Base-by-base conservation (phyloP, 108 stramenopile genomes). In the Stephanodiscus triporus region DNA sequence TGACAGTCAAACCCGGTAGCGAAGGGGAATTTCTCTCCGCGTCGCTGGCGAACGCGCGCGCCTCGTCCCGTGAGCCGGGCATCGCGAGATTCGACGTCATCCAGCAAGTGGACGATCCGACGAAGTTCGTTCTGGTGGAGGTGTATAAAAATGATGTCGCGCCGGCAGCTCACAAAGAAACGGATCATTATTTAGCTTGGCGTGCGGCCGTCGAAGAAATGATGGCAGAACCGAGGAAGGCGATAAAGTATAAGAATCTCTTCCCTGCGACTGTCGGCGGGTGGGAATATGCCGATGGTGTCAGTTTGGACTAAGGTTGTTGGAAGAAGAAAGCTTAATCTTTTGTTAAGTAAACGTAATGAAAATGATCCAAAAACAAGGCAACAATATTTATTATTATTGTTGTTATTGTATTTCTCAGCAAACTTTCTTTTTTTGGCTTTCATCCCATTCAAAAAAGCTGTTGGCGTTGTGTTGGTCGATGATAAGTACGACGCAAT, bases 171-270 rank as follows among this genome's bases (percentile, higher is more conserved):
- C 86, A 86, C 22, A 86, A 86, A 61, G 76, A 81, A 32, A 86
- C 86, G 20, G 70, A 76, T 19, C 86, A 86, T 64, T 86, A 86
- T 59, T 49, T 54, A 27, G 30, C 51, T 40, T 86, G 86, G 86
- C 74, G 86, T 23, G 76, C 73, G 20, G 68, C 68, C 17, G 86
- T 86, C 0, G 86, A 83, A 23, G 72, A 86, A 24, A 84, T 86
- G 83, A 86, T 86, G 86, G 86, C 83, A n/a, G 75, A 77, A 37
- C 84, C 84, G 14, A 62, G 84, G 26, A 72, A 63, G 23, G 84
- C 84, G 9, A 68, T 77, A n/a, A 85, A 85, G 55, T 85, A 77
- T 49, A 60, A 68, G 20, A 81, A 81, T 58, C 19, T 73, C 26
- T 85, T 82, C 40, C 84, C 84, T 16, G 69, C 79, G 7, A 81